Percentiles rank a stretch among this genome's conserved stretches.
phyloP scores from a whole-genome alignment of 2,329 filamentous ascomycete genomes.

The Epichloe uncinata region DNA sequence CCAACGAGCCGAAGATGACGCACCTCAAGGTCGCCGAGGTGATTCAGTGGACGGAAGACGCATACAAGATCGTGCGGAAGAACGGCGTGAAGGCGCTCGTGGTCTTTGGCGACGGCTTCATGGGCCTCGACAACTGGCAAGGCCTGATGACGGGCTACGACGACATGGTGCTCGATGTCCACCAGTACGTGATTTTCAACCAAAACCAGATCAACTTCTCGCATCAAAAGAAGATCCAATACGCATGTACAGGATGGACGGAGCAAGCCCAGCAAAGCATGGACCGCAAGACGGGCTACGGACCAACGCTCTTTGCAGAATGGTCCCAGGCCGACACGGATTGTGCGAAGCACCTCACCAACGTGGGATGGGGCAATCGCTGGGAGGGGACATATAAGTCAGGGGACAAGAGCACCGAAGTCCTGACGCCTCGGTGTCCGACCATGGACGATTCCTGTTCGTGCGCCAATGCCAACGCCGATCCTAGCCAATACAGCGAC shows the following conservation, averaged over 20 bases:
- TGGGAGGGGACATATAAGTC: slow-evolving; percentile 82
- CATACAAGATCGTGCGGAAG: slow-evolving; percentile 56
- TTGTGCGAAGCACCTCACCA: slow-evolving; percentile 76
- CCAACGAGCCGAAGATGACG: slow-evolving; percentile 88
- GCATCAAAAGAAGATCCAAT: slow-evolving; percentile 72
- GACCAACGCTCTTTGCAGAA: slow-evolving; percentile 88
- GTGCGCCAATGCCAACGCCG: slow-evolving; percentile 65
- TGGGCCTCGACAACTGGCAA: slow-evolving; percentile 84
- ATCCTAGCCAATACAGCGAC: slow-evolving; percentile 50
- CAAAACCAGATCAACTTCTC: slow-evolving; percentile 67
- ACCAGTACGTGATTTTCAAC: slow-evolving; percentile 99
- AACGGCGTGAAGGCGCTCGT: slow-evolving; percentile 64
- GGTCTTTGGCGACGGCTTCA: slow-evolving; percentile 89
- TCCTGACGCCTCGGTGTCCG: slow-evolving; percentile 64
- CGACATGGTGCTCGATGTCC: slow-evolving; percentile 80
- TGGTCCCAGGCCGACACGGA: slow-evolving; percentile 98
- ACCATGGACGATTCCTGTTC: slow-evolving; percentile 50
- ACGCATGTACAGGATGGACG: slow-evolving; percentile 81
- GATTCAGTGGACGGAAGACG: slow-evolving; percentile 64
- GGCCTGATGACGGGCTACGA: slow-evolving; percentile 60
- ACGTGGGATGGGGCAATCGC: slow-evolving; percentile 74
- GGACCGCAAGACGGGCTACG: slow-evolving; percentile 66
- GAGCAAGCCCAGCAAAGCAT: slow-evolving; percentile 61
- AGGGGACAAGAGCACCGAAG: slow-evolving; percentile 45
- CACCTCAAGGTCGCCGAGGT: slow-evolving; percentile 53